These are phyloP conservation scores for Xerocomus nothofagi DNA, from an alignment of 1,284 basidiomycete species.

Conservation along the genomic window DNA sequence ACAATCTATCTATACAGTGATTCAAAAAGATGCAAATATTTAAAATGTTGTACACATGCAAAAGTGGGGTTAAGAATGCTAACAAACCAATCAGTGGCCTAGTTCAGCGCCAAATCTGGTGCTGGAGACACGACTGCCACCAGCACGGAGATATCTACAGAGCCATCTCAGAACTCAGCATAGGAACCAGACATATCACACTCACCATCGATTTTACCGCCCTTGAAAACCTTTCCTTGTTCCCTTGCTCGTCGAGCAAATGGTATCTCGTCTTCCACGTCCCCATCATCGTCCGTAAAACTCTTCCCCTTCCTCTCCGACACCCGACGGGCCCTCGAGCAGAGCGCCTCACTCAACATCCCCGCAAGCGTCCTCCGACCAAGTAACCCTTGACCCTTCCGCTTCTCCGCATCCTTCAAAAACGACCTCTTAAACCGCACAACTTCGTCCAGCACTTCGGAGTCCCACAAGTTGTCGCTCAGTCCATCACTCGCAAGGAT, in stretches of 20 bases:
- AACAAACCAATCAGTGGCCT: not conserved
- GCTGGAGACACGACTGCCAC: constrained; percentile 59
- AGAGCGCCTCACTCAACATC: constrained; percentile 70
- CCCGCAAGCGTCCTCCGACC: constrained; percentile 58
- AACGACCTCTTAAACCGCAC: constrained; percentile 58
- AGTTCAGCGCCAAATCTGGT: constrained; percentile 24
- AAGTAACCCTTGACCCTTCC: constrained; percentile 35
- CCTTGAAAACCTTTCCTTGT: constrained; percentile 60
- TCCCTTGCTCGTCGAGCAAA: constrained; percentile 68
- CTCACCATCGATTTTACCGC: constrained; percentile 76
- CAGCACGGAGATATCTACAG: constrained; percentile 63
- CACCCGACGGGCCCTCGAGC: constrained; percentile 64
- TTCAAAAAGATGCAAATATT: constrained; percentile 20
- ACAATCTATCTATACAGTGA: constrained; percentile 33
- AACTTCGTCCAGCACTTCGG: constrained; percentile 91
- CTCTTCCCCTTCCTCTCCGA: constrained; percentile 44
- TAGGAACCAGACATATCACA: constrained; percentile 4
- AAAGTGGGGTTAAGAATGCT: constrained; percentile 11
- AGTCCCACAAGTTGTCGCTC: constrained; percentile 94
- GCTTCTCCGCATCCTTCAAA: constrained; percentile 25
- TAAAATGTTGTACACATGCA: constrained; percentile 26
- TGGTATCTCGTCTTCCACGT: constrained; percentile 56
- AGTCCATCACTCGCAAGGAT: constrained; percentile 90
- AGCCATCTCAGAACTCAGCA: constrained; percentile 2
- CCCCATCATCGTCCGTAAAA: constrained; percentile 25